Evolutionary conservation across 257 asterid species (phyloP), one percentile per base, ranked within the genome.

Genomic region (Cinchona pubescens): DNA sequence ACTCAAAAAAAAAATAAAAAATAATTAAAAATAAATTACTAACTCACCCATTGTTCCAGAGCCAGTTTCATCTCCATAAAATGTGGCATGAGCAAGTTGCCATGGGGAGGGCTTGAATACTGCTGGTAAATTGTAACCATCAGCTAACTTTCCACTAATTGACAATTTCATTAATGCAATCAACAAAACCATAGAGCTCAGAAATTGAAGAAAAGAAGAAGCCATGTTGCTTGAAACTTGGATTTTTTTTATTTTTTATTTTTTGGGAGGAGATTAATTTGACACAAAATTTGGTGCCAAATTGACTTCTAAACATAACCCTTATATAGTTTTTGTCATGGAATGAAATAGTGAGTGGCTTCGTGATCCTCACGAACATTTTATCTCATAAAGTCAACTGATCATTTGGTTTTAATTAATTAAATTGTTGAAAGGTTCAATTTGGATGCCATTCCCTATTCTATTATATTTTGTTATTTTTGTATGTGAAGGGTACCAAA

Each of bases 1-100:
- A 29, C 91, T 88, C n/a, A 59, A 59, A 25, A 23, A 4, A 4
- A n/a, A n/a, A n/a, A n/a, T n/a, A n/a, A n/a, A n/a, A n/a, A n/a
- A n/a, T n/a, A n/a, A n/a, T n/a, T n/a, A n/a, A n/a, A n/a, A n/a
- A n/a, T n/a, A n/a, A n/a, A n/a, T n/a, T n/a, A n/a, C n/a, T n/a
- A 71, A 75, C 82, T 1, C 32, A 88, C 92, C 92, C 85, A 85
- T 83, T 23, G 91, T 90, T 8, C 43, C 91, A 4, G 93, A 86
- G 67, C 90, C 94, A 2, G 90, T 66, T 59, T 87, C 90, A 15
- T 91, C 94, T 10, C 96, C 96, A 0, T 91, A 91, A 75, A 91
- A 91, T 2, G 94, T 91, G 53, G 94, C 96, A 78, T 73, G 75
- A 55, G 94, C 94, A 66, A 62, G 82, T 66, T 83, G 70, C 94